Conservation (phyloP, 2,329 filamentous ascomycete species). For the Orbilia brochopaga region DNA sequence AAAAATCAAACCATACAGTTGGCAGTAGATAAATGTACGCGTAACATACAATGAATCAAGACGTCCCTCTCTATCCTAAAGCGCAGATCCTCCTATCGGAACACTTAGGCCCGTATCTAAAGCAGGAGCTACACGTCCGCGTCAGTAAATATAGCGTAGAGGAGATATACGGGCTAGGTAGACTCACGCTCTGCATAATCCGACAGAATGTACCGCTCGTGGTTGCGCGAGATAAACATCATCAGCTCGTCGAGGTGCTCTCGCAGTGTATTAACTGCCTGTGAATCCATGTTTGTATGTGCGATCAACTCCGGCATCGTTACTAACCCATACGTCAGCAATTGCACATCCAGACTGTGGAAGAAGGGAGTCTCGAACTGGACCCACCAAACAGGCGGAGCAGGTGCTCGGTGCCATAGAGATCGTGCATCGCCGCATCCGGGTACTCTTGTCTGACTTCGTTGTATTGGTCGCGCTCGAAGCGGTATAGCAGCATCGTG, state of each 20-base stretch:
- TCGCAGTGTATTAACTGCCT: slow-evolving; percentile 83
- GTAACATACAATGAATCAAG: too few species aligned
- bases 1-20: not conserved
- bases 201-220: slow-evolving; percentile 75
- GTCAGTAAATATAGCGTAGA: not conserved
- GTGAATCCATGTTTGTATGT: slow-evolving; percentile 96
- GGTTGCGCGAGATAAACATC: slow-evolving; percentile 80
- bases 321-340: slow-evolving; percentile 63
- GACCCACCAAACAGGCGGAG: slow-evolving; percentile 75
- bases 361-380: not conserved
- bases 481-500: slow-evolving; percentile 88
- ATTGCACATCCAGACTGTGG: not conserved
- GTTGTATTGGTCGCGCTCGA: slow-evolving; percentile 87
- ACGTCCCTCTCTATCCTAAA: too few species aligned
- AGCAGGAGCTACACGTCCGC: not conserved
- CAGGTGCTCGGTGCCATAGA: slow-evolving; percentile 92
- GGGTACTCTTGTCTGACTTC: slow-evolving; percentile 70
- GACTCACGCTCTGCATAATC: slow-evolving; percentile 74
- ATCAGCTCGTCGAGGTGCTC: slow-evolving; percentile 89
- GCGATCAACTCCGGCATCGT: slow-evolving; percentile 90
- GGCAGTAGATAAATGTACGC: not conserved
- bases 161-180: not conserved
- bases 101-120: not conserved
- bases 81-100: too few species aligned
- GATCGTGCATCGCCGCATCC: slow-evolving; percentile 72